Evolutionary conservation across 345 rosid genomes (phyloP).

Genomic region (Populus pruinosa): DNA sequence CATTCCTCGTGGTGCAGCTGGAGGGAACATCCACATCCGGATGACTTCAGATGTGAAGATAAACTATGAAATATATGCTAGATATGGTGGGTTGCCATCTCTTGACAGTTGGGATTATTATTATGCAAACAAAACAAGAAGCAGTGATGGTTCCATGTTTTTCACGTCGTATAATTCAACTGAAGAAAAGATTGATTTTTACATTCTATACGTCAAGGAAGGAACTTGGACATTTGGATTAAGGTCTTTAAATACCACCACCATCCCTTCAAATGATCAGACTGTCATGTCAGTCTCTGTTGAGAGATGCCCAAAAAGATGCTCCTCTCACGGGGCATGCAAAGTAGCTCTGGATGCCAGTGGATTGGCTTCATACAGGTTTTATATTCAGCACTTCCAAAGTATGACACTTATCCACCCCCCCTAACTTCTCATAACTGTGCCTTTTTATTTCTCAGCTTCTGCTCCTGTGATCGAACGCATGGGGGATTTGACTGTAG

Average conservation of each 20-base stretch:
- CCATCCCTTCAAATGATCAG: conserved; percentile 31
- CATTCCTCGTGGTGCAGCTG: conserved; percentile 84
- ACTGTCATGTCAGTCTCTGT: conserved; percentile 72
- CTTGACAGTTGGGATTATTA: conserved; percentile 71
- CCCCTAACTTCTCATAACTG: no score
- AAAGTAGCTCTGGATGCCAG: conserved; percentile 72
- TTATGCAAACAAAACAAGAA: conserved; percentile 61
- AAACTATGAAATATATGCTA: conserved; percentile 68
- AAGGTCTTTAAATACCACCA: conserved; percentile 44
- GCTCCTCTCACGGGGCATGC: conserved; percentile 84
- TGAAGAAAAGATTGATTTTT: conserved; percentile 75
- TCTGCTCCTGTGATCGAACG: conserved; percentile 77
- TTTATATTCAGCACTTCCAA: conserved; percentile 4
- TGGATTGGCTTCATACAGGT: conserved; percentile 93
- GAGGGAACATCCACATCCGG: conserved; percentile 78
- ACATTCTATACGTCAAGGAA: conserved; percentile 76
- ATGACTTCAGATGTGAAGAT: conserved; percentile 50
- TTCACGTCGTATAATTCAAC: conserved; percentile 62
- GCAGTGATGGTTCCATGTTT: conserved; percentile 58
- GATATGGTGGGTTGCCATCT: conserved; percentile 75
- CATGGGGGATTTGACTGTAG: conserved; percentile 98
- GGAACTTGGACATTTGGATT: conserved; percentile 86
- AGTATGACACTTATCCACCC: not conserved
- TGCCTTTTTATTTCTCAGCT: conserved; percentile 48
- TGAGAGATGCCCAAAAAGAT: conserved; percentile 85